A percentile compares a stretch with the other conserved stretches of the same genome.
These are phyloP conservation scores for Pachysandra terminalis DNA, from an alignment of 164 flowering plant species.

Conservation along the genomic window DNA sequence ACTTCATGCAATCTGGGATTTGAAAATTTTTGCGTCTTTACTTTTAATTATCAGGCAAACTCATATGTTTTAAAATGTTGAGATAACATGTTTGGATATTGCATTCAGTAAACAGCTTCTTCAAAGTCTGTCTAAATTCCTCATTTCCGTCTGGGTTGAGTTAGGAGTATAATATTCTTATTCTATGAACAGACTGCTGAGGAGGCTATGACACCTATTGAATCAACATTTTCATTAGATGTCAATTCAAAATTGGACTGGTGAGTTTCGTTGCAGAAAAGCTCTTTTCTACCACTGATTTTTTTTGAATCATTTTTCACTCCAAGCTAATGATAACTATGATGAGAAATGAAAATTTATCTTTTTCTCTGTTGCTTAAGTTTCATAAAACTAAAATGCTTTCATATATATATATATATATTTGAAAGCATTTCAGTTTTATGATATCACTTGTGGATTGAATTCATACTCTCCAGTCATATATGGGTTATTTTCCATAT, in stretches of 20 bases:
- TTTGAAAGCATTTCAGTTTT: too few species aligned
- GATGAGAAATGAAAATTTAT: neutral
- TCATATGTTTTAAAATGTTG: neutral
- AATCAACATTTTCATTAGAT: conserved; percentile 96
- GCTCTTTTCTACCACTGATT: neutral
- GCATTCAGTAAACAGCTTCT: neutral
- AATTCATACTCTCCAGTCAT: neutral
- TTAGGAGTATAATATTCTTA: neutral
- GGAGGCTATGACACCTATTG: conserved; percentile 99
- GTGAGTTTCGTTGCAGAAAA: conserved; percentile 34
- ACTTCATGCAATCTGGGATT: neutral
- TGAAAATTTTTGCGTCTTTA: neutral
- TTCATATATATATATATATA: too few species aligned
- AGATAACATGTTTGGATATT: neutral
- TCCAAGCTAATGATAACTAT: too few species aligned
- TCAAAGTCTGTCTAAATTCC: neutral
- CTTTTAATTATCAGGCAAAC: neutral
- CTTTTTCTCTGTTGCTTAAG: too few species aligned
- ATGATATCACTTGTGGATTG: neutral
- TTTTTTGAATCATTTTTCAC: neutral
- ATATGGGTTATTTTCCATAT: neutral
- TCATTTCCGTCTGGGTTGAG: conserved; percentile 1
- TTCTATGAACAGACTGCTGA: conserved; percentile 80
- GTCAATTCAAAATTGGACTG: conserved; percentile 94
- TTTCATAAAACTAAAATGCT: too few species aligned